Conservation (phyloP, 169 alveolate species). For the Eimeria acervulina region DNA sequence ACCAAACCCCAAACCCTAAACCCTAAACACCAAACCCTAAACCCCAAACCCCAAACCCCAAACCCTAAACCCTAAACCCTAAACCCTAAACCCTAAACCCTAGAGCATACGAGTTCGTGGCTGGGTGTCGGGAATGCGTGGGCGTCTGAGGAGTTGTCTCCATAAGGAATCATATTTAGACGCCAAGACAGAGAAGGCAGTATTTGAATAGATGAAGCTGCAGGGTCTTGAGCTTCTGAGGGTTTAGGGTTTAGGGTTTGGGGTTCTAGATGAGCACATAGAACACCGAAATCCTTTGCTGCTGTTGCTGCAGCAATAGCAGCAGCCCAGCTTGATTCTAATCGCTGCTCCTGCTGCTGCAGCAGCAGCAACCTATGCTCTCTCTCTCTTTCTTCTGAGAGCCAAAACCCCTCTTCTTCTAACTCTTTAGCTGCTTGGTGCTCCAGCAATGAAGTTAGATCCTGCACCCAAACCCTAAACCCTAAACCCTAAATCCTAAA, state of each 20-base stretch:
- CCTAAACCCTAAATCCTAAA: conserved; percentile 77
- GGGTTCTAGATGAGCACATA: neutral
- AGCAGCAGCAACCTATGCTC: conserved; percentile 47
- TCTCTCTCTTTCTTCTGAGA: conserved; percentile 77
- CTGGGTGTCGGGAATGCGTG: conserved; percentile 90
- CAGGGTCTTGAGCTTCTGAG: neutral
- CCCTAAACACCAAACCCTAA: neutral
- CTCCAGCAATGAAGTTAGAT: conserved; percentile 79
- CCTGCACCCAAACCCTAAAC: neutral
- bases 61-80: too few species aligned
- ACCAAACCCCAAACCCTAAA: neutral
- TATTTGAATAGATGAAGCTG: neutral
- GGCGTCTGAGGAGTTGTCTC: conserved; percentile 91
- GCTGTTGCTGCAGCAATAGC: conserved; percentile 14
- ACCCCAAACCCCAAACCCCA: neutral
- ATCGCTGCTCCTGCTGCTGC: conserved; percentile 52
- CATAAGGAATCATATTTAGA: conserved; percentile 92
- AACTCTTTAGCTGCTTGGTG: conserved; percentile 90
- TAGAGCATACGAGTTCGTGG: conserved; percentile 85
- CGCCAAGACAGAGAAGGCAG: conserved; percentile 84
- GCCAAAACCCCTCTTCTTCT: conserved; percentile 91
- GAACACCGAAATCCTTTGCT: neutral
- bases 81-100: conserved; percentile 8
- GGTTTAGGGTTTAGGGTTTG: neutral
- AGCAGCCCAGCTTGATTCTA: neutral